Base-by-base conservation (phyloP, 2,329 filamentous ascomycete species). In the Phaeosphaeria sp. region DNA sequence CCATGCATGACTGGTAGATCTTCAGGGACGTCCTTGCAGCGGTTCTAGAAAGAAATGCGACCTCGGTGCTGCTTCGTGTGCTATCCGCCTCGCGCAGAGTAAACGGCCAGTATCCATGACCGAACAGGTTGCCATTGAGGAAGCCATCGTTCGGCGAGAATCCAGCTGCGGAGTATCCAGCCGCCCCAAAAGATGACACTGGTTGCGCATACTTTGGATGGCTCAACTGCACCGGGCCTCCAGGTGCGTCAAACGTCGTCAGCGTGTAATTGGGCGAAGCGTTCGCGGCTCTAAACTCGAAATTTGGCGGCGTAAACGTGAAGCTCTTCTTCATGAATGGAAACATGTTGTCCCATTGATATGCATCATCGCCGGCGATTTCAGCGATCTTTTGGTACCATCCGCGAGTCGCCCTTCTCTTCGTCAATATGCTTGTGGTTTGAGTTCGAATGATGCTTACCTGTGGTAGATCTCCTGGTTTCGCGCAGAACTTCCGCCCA, bases 301-400 rank as follows among this genome's bases (percentile, higher is more conserved):
- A 13, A 9, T 71, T 50, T 4, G 74, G 72, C 5, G 58, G 49
- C 3, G 67, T 73, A 46, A 74, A 72, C 21, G 60, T 65, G 22
- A 73, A 64, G 24, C 64, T 67, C 51, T 69, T 71, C 40, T 67
- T 56, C 53, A 72, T 72, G 43, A 66, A 74, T 3, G 65, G 65
- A 11, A 63, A 50, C 18, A 73, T 53, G 22, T 67, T 67, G 4
- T 68, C 64, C 58, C 59, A 74, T 1, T 59, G 62, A 43, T 66
- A 75, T 11, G 59, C 64, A 4, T 65, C 25, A 45, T 74, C 72
- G 18, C 60, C 70, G 2, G 71, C 66, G 15, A 51, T 30, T 20
- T 73, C 57, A 0, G 65, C 69, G 7, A 58, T 40, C 8, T 48
- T 27, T 25, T 33, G 39, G 17, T 58, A 61, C 54, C 54, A 60